Percentiles rank a stretch among this genome's conserved stretches.
Conservation (phyloP, 2,329 filamentous ascomycete genomes). For the Phaeophleospora eucalypticola region DNA sequence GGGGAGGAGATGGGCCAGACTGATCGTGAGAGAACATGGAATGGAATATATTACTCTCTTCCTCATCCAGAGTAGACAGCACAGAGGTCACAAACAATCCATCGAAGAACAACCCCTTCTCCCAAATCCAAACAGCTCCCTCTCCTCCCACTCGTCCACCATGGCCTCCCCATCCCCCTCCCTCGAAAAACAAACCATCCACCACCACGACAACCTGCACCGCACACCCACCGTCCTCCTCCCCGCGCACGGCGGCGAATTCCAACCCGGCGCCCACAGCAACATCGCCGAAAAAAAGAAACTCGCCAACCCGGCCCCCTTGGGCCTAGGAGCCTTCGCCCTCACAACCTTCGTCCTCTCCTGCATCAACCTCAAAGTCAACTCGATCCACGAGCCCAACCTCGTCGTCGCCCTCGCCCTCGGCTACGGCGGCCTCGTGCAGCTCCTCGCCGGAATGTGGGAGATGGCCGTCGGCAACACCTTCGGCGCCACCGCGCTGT, state of each 20-base stretch:
- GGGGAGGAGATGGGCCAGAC: too few relatives aligned
- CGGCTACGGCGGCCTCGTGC: constrained; percentile 73
- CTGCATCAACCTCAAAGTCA: constrained; percentile 65
- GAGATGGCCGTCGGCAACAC: constrained; percentile 87
- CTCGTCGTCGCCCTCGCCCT: constrained; percentile 67
- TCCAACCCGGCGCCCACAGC: background rate
- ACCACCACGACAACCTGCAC: background rate
- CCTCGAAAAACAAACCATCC: background rate
- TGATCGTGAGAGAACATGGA: too few relatives aligned
- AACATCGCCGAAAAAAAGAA: constrained; percentile 32
- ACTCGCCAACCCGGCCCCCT: constrained; percentile 74
- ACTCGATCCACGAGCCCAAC: constrained; percentile 57
- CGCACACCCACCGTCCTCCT: background rate
- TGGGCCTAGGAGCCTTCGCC: constrained; percentile 74
- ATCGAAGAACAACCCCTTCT: background rate
- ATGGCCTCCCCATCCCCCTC: background rate
- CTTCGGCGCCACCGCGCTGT: constrained; percentile 75
- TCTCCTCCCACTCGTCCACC: background rate
- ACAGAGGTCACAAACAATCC: background rate
- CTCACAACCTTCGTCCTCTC: constrained; percentile 79
- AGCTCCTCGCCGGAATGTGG: constrained; percentile 84
- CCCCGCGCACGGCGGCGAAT: background rate
- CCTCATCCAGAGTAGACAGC: background rate
- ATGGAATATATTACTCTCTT: too few relatives aligned
- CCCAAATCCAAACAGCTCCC: background rate